A percentile compares a stretch with the other conserved stretches of the same genome.
phyloP scores from a whole-genome alignment of 1,284 basidiomycete species.

The Ceraceosorus bombacis region DNA sequence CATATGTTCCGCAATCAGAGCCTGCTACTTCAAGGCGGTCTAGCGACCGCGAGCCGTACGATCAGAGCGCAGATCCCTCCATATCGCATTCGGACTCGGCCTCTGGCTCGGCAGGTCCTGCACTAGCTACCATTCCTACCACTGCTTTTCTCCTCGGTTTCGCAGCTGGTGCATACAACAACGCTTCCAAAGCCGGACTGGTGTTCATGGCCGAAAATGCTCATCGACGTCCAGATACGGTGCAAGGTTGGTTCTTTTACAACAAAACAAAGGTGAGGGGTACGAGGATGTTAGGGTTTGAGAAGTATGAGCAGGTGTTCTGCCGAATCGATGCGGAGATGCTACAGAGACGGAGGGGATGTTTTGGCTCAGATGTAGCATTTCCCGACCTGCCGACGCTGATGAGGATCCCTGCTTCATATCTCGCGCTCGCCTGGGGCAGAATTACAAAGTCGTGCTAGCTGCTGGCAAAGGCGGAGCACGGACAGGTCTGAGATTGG shows the following conservation, averaged over 20 bases:
- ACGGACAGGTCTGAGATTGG: neutral
- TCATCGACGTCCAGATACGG: slow-evolving; percentile 41
- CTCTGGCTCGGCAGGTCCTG: no score
- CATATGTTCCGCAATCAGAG: no score
- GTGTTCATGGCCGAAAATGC: slow-evolving; percentile 48
- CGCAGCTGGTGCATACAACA: slow-evolving; percentile 28
- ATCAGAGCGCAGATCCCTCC: no score
- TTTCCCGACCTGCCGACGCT: neutral
- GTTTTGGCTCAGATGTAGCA: neutral
- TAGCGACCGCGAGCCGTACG: no score
- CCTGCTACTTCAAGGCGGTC: no score
- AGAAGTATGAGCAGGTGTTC: no score
- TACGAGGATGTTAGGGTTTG: no score
- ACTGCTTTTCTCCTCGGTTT: slow-evolving; percentile 35
- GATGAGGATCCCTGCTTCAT: neutral
- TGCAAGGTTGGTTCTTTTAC: slow-evolving; percentile 49
- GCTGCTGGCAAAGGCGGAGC: neutral
- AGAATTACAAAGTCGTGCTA: neutral
- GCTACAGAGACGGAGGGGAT: no score
- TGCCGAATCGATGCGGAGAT: no score
- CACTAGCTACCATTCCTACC: slow-evolving; percentile 13
- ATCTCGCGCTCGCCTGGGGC: neutral
- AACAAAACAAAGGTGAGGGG: slow-evolving; percentile 40
- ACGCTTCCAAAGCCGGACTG: slow-evolving; percentile 28
- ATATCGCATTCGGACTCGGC: no score